Conservation (phyloP, 805 yeast genomes). For the Saturnispora galanensis region DNA sequence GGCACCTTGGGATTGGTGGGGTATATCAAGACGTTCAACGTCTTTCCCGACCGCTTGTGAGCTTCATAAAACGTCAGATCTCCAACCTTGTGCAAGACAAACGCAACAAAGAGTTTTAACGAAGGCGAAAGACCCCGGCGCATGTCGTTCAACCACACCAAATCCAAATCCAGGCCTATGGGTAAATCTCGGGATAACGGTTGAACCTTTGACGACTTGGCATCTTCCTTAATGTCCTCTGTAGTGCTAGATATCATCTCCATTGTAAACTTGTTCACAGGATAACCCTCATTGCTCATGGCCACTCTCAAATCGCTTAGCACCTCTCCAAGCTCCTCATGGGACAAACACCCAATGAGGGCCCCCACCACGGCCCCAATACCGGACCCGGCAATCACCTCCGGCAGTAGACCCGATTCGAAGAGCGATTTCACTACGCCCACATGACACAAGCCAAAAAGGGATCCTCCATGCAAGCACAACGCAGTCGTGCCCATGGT, state of each 20-base stretch:
- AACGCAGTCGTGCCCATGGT: conserved; percentile 87
- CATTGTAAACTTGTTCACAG: conserved; percentile 14
- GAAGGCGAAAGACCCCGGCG: conserved; percentile 75
- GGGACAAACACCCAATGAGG: conserved; percentile 63
- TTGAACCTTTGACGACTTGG: not conserved
- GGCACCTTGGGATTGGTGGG: conserved; percentile 68
- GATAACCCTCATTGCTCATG: conserved; percentile 30
- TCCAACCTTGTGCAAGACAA: conserved; percentile 66
- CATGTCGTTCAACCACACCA: conserved; percentile 11
- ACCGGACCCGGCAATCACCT: conserved; percentile 84
- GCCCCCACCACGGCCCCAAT: conserved; percentile 92
- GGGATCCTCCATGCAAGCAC: conserved; percentile 87
- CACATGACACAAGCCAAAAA: conserved; percentile 87
- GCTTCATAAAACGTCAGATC: conserved; percentile 92
- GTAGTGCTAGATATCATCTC: conserved; percentile 29
- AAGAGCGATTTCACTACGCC: conserved; percentile 87
- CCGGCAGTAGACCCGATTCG: conserved; percentile 65
- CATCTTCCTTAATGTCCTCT: conserved; percentile 22
- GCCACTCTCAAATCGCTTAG: conserved; percentile 30
- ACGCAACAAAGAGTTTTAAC: conserved; percentile 65
- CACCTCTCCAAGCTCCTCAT: conserved; percentile 46
- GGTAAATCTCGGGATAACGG: not conserved
- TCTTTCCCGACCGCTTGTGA: conserved; percentile 63
- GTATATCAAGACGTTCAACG: conserved; percentile 76
- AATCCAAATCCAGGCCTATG: conserved; percentile 4